A percentile compares a stretch with the other conserved stretches of the same genome.
phyloP scores from a whole-genome alignment of 306 rosid genomes.

The Crataegus laevigata region DNA sequence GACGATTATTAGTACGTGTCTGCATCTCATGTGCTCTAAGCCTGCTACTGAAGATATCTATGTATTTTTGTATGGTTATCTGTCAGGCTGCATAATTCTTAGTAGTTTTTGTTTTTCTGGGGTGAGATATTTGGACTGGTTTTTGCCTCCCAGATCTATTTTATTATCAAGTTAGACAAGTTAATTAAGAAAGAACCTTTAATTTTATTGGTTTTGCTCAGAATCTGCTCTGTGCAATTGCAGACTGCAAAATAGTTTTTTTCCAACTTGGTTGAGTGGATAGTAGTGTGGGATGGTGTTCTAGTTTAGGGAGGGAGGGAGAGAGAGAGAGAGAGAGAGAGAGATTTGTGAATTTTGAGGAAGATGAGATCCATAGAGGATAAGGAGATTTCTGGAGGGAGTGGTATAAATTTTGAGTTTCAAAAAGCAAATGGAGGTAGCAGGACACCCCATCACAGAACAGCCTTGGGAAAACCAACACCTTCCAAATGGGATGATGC shows the following conservation, averaged over 20 bases:
- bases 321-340: neutral
- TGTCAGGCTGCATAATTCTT: neutral
- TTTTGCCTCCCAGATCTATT: conserved; percentile 9
- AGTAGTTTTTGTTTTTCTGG: neutral
- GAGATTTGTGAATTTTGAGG: neutral
- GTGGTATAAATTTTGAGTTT: conserved; percentile 55
- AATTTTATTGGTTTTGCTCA: neutral
- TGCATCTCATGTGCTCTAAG: neutral
- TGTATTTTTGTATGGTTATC: neutral
- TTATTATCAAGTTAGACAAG: neutral
- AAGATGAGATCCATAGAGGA: conserved; percentile 81
- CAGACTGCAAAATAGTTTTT: neutral
- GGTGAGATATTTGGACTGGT: conserved; percentile 15
- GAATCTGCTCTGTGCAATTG: neutral
- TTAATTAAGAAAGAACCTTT: conserved; percentile 11
- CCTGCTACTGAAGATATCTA: neutral
- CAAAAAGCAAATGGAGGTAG: conserved; percentile 50
- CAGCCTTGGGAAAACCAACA: conserved; percentile 67
- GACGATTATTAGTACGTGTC: neutral
- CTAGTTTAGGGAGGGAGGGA: neutral
- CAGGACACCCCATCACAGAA: conserved; percentile 47
- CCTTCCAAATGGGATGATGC: conserved; percentile 99
- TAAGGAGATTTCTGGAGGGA: conserved; percentile 45
- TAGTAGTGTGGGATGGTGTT: neutral
- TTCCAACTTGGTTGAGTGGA: neutral